Base-by-base conservation (phyloP, 2,329 filamentous ascomycete species). In the Apiospora arundinis region DNA sequence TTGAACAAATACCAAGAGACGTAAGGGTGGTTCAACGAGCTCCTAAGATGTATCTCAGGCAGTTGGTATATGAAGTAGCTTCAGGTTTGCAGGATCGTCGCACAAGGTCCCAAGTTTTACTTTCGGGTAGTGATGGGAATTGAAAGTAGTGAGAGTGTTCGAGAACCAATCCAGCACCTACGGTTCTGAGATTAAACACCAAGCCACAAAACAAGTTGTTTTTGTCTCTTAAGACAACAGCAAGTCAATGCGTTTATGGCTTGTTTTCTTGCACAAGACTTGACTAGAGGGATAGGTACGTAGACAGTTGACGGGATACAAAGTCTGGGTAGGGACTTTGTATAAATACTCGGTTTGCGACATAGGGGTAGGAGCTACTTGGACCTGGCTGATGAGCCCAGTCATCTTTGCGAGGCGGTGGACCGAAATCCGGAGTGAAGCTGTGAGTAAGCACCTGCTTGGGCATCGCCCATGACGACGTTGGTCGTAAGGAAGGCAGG, bases 371-470 rank as follows among this genome's bases (percentile, higher is more conserved):
- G 12, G 52, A 37, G 28, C 32, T 63, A n/a, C 32, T 32, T n/a
- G 28, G 12, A 32, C 14, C 32, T 21, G 14, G 18, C 25, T 37
- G 56, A 40, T 45, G 42, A 45, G 42, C 18, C 52, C 32, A 63
- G 56, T 63, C 56, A 63, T 63, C 32, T 40, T 63, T 63, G 32
- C 56, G 56, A 63, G 56, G n/a, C 56, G 11, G 56, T 40, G 56
- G 56, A 63, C 28, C 56, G 56, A 63, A 40, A 63, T 63, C 32
- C 56, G 56, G 28, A 40, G 28, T 40, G 56, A 63, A 63, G 56
- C 56, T 6, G 56, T 63, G 32, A 63, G 32, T 32, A 63, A 63
- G 56, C 56, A n/a, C 9, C 37, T 23, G 56, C 32, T 32, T 32
- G 37, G 56, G 32, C 28, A 40, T 40, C 5, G 32, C 28, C 28